phyloP scores from a whole-genome alignment of 345 rosid species.

The Mercurialis annua region DNA sequence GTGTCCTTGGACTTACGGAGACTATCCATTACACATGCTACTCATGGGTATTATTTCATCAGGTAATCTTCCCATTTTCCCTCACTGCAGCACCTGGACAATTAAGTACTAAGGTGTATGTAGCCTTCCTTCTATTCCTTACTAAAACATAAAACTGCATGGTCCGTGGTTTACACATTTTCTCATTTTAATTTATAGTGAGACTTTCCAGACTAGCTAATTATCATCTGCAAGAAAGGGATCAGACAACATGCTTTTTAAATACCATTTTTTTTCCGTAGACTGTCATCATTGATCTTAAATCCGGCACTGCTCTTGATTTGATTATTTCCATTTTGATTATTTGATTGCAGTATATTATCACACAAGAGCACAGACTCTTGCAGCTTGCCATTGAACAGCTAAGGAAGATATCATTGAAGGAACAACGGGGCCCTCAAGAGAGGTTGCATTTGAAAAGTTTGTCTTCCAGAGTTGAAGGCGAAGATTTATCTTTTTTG shows the following conservation, averaged over 20 bases:
- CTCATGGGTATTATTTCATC: slow-evolving; percentile 85
- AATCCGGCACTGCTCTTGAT: background rate
- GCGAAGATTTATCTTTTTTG: slow-evolving; percentile 65
- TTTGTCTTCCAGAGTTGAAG: slow-evolving; percentile 62
- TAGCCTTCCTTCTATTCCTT: background rate
- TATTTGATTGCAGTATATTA: slow-evolving; percentile 57
- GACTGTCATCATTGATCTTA: background rate
- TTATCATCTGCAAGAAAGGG: background rate
- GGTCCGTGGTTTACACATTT: too few species aligned
- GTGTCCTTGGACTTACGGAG: slow-evolving; percentile 90
- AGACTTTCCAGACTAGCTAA: background rate
- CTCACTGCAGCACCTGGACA: background rate
- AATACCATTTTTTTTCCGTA: background rate
- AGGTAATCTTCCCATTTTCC: slow-evolving; percentile 46
- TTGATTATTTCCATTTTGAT: background rate
- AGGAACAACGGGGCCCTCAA: slow-evolving; percentile 94
- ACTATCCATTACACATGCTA: slow-evolving; percentile 93
- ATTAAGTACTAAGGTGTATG: slow-evolving; percentile 6
- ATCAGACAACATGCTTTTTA: background rate
- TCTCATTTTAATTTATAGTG: too few species aligned
- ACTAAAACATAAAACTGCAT: too few species aligned
- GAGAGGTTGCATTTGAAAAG: slow-evolving; percentile 90
- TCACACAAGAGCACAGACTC: slow-evolving; percentile 75
- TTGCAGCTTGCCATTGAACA: slow-evolving; percentile 83
- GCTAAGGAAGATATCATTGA: slow-evolving; percentile 77